A percentile compares a stretch with the other conserved stretches of the same genome.
These are phyloP conservation scores for Rhizopogon vinicolor DNA, from an alignment of 768 basidiomycete genomes.

Conservation along the genomic window DNA sequence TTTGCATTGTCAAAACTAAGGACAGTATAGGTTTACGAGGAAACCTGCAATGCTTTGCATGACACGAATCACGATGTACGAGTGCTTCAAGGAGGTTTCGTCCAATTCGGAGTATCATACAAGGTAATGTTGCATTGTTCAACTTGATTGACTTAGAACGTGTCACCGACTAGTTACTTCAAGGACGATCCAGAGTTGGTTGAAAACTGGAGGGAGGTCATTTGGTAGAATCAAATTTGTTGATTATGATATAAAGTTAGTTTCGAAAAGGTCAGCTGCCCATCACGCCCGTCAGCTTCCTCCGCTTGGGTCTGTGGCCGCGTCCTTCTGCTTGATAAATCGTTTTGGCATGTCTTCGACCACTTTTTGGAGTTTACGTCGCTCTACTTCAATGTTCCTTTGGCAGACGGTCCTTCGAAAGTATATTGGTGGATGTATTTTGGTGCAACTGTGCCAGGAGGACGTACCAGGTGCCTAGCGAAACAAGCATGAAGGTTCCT, in stretches of 20 bases:
- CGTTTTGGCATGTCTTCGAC: constrained; percentile 60
- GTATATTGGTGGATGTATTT: neutral
- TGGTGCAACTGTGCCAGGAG: neutral
- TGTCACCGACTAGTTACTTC: neutral
- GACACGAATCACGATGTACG: constrained; percentile 51
- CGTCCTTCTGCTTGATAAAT: constrained; percentile 39
- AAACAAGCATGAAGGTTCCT: constrained; percentile 65
- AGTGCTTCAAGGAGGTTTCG: constrained; percentile 71
- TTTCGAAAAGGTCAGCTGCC: neutral
- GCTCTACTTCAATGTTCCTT: constrained; percentile 48
- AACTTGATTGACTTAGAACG: neutral
- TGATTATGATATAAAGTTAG: neutral
- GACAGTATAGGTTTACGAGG: constrained; percentile 59
- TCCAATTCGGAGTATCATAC: constrained; percentile 63
- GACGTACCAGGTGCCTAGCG: constrained; percentile 65
- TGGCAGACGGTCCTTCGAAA: constrained; percentile 59
- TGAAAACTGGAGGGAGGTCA: constrained; percentile 69
- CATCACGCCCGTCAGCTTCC: neutral
- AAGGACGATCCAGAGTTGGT: constrained; percentile 66
- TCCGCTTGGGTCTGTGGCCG: constrained; percentile 7
- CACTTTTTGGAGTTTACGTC: constrained; percentile 47
- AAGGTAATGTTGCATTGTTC: constrained; percentile 36
- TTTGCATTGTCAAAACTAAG: neutral
- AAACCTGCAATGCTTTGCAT: constrained; percentile 47
- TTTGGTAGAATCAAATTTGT: constrained; percentile 41